Conservation (phyloP, 2,329 filamentous ascomycete species). For the Macrophomina phaseolina region DNA sequence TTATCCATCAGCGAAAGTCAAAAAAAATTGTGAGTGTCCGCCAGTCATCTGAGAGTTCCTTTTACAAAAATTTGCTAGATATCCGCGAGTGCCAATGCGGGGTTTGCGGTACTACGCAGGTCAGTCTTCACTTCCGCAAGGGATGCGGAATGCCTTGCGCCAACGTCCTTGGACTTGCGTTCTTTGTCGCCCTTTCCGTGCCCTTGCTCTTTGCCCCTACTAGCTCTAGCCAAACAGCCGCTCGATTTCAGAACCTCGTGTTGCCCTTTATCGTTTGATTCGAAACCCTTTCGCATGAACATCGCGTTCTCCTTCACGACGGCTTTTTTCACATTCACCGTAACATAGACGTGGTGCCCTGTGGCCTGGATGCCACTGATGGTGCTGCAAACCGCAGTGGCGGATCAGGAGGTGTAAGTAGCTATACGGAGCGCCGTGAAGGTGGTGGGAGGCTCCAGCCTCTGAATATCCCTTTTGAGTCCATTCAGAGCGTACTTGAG, state of each 20-base stretch:
- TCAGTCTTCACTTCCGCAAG: slow-evolving; percentile 31
- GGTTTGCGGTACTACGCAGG: slow-evolving; percentile 30
- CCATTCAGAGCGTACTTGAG: slow-evolving; percentile 11
- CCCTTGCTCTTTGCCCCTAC: slow-evolving; percentile 25
- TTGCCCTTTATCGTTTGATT: neutral
- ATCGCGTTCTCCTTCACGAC: slow-evolving; percentile 11
- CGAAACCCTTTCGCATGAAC: slow-evolving; percentile 7
- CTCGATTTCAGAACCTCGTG: slow-evolving; percentile 8
- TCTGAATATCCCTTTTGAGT: slow-evolving; percentile 19
- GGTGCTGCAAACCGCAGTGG: neutral
- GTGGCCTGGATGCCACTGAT: neutral
- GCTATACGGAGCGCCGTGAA: slow-evolving; percentile 22
- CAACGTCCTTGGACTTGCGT: slow-evolving; percentile 21
- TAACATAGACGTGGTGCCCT: neutral
- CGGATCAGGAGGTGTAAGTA: slow-evolving; percentile 4
- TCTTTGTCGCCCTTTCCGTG: slow-evolving; percentile 26
- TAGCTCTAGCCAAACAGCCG: slow-evolving; percentile 1
- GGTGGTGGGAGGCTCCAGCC: slow-evolving; percentile 21
- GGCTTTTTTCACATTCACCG: neutral
- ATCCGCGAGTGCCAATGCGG: slow-evolving; percentile 28
- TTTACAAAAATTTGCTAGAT: slow-evolving; percentile 39
- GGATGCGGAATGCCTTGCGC: slow-evolving; percentile 29
- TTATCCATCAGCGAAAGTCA: slow-evolving; percentile 33
- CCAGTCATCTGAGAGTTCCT: slow-evolving; percentile 43
- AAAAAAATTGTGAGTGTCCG: slow-evolving; percentile 34